Conservation (phyloP, 352 stramenopile genomes). For the Globisporangium barbulae region DNA sequence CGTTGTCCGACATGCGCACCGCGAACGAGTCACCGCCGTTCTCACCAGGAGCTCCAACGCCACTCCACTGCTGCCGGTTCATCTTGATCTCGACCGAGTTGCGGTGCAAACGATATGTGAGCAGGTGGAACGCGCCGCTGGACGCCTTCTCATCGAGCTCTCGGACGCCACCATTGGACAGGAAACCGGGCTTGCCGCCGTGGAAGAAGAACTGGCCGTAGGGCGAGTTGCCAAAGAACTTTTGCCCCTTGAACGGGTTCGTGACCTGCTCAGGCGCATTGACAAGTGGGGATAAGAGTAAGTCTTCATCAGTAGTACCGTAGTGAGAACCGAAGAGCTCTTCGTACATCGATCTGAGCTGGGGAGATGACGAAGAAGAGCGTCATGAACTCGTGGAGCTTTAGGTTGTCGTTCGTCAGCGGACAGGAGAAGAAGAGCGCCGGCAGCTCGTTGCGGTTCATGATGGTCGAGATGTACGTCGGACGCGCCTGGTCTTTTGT, state of each 20-base stretch:
- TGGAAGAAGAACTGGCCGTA: constrained; percentile 68
- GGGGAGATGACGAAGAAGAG: constrained; percentile 61
- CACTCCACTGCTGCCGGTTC: constrained; percentile 28
- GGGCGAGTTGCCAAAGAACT: constrained; percentile 69
- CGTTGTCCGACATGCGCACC: constrained; percentile 43
- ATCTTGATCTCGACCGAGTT: constrained; percentile 46
- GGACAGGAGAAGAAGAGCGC: constrained; percentile 51
- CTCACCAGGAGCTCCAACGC: constrained; percentile 4
- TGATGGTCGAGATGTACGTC: constrained; percentile 11
- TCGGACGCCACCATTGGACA: constrained; percentile 40
- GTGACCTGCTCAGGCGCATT: constrained; percentile 9
- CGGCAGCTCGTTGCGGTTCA: constrained; percentile 27
- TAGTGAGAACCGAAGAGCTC: neutral
- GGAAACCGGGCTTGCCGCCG: constrained; percentile 52
- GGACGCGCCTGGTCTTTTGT: constrained; percentile 10
- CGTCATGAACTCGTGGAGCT: constrained; percentile 56
- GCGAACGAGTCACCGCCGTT: constrained; percentile 15
- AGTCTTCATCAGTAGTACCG: no score
- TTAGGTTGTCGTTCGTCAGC: constrained; percentile 28
- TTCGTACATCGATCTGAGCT: constrained; percentile 35
- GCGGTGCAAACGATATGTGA: constrained; percentile 45
- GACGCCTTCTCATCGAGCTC: constrained; percentile 23
- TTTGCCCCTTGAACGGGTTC: constrained; percentile 43
- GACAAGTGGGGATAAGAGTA: neutral
- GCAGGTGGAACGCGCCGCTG: constrained; percentile 28